phyloP scores from a whole-genome alignment of 139 green algal species.

The Desmodesmus armatus region DNA sequence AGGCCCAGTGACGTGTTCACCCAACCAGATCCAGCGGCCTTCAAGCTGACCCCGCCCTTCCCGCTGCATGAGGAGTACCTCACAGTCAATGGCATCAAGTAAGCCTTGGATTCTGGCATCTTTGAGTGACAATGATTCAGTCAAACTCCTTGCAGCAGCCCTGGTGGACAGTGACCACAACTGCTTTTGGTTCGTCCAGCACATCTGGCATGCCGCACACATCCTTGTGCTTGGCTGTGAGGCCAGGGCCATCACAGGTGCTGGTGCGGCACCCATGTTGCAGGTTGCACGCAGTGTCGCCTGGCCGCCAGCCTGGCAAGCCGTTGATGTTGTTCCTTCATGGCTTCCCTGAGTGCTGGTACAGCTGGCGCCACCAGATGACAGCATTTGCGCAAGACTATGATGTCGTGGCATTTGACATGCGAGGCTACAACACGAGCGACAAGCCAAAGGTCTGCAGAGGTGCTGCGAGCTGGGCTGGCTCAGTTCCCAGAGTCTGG shows the following conservation, averaged over 20 bases:
- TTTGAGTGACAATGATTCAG: no score
- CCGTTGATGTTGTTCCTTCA: conserved; percentile 74
- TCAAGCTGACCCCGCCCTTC: conserved; percentile 29
- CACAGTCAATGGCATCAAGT: conserved; percentile 44
- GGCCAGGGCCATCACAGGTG: no score
- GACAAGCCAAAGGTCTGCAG: conserved; percentile 59
- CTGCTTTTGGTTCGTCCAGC: no score
- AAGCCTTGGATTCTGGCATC: background rate
- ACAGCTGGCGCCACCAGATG: conserved; percentile 58
- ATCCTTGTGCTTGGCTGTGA: no score
- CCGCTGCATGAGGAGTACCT: conserved; percentile 26
- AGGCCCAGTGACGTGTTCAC: conserved; percentile 12
- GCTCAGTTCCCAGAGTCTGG: no score
- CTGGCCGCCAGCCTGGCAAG: conserved; percentile 46
- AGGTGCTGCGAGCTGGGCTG: background rate
- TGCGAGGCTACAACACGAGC: conserved; percentile 65
- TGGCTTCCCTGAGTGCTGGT: conserved; percentile 74
- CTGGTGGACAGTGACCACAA: no score
- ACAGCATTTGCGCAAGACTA: conserved; percentile 55
- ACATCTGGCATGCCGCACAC: no score
- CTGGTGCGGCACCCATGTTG: background rate
- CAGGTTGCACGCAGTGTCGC: conserved; percentile 57
- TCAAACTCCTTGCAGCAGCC: no score
- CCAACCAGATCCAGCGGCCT: background rate
- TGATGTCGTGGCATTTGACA: conserved; percentile 74